Evolutionary conservation across 371 early-diverging fungal genomes (phyloP).

Genomic region (Rhizopus stolonifer): DNA sequence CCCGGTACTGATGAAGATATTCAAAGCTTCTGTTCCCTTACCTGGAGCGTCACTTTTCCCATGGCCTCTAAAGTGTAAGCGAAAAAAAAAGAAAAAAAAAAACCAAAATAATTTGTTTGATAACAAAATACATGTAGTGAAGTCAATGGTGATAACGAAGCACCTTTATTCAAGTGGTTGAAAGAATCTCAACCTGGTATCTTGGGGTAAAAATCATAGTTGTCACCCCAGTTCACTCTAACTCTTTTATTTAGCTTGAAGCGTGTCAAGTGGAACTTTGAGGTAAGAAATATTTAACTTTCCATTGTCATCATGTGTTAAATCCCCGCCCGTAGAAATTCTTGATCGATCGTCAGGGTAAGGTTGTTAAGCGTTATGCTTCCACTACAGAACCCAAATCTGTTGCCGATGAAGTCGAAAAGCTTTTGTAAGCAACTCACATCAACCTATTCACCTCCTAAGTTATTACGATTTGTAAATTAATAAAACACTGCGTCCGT

Average conservation of each 20-base stretch:
- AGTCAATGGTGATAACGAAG: conserved; percentile 72
- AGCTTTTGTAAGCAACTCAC: conserved; percentile 48
- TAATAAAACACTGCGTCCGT: no score
- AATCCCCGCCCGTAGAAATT: conserved; percentile 52
- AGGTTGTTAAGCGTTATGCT: conserved; percentile 58
- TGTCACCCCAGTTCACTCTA: background rate
- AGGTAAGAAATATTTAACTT: conserved; percentile 23
- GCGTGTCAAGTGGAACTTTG: conserved; percentile 76
- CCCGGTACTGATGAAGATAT: conserved; percentile 64
- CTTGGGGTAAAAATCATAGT: conserved; percentile 32
- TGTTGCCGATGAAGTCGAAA: conserved; percentile 51
- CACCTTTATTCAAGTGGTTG: conserved; percentile 70
- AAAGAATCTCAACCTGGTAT: conserved; percentile 59
- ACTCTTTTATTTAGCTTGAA: conserved; percentile 30
- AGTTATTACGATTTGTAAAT: no score
- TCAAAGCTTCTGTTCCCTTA: conserved; percentile 61
- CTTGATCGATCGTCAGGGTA: conserved; percentile 64
- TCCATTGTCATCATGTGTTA: background rate
- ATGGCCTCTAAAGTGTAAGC: conserved; percentile 78
- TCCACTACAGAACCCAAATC: conserved; percentile 53
- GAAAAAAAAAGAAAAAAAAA: no score
- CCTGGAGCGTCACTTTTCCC: conserved; percentile 78
- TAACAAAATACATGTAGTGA: conserved; percentile 35
- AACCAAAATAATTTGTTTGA: background rate
- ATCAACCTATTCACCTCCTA: no score